A percentile compares a stretch with the other conserved stretches of the same genome.
phyloP scores from a whole-genome alignment of 148 eudicot species.

The Rhododendron kiyosumense region DNA sequence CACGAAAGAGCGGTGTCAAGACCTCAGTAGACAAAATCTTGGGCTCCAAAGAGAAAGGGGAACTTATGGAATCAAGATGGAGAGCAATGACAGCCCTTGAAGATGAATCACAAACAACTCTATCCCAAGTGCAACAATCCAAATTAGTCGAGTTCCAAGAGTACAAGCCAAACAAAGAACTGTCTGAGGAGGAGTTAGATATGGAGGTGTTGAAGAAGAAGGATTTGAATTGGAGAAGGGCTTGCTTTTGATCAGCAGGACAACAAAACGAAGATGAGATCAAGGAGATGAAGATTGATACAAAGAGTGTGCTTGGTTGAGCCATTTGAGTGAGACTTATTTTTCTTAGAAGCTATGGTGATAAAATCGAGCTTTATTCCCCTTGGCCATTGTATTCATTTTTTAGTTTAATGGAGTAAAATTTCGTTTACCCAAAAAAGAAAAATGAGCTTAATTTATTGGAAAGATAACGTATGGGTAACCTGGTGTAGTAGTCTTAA shows the following conservation, averaged over 20 bases:
- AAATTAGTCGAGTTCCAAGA: constrained; percentile 32
- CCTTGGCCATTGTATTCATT: not conserved
- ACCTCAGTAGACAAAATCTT: constrained; percentile 8
- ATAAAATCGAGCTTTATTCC: not conserved
- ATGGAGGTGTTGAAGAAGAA: constrained; percentile 16
- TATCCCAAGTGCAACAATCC: constrained; percentile 44
- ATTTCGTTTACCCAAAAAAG: not conserved
- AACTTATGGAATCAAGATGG: constrained; percentile 19
- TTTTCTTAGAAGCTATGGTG: not conserved
- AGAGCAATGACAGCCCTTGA: constrained; percentile 27
- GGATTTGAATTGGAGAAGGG: constrained; percentile 47
- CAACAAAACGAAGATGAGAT: constrained; percentile 17
- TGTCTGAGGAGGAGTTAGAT: constrained; percentile 6
- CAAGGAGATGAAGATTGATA: constrained; percentile 7
- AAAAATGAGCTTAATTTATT: not conserved
- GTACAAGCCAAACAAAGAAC: constrained; percentile 21
- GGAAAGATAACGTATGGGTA: not conserved
- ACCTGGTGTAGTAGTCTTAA: not conserved
- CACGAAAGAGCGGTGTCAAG: constrained; percentile 33
- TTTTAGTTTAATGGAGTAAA: not conserved
- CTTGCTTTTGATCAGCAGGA: constrained; percentile 37
- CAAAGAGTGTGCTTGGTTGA: not conserved
- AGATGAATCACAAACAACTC: constrained; percentile 27
- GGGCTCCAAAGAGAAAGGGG: constrained; percentile 8
- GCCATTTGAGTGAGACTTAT: constrained; percentile 11